Base-by-base conservation (phyloP, 2,329 filamentous ascomycete species). In the Talaromyces funiculosus region DNA sequence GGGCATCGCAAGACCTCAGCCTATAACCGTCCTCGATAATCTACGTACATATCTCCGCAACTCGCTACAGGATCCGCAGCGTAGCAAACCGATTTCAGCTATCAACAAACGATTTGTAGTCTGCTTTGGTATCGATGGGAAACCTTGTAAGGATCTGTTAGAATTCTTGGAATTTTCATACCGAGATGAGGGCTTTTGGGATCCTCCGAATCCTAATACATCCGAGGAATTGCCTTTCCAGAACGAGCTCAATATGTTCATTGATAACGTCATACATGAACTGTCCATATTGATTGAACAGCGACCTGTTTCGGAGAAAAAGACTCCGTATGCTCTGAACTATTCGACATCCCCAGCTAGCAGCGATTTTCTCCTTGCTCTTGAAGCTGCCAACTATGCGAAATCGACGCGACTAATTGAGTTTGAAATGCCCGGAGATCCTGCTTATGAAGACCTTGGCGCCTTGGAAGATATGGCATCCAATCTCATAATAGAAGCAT, bases 91-190 rank as follows among this genome's bases (percentile, higher is more conserved):
- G 47, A 86, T 89, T 65, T 81, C 82, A 4, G 75, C 81, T 7
- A 72, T 80, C 16, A 89, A 90, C 67, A 86, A 86, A 68, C 82
- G 83, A 60, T 90, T 88, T 65, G 77, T 84, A 66, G 78, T 84
- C 63, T 82, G 82, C 1, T 87, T 89, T 69, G 86, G 84, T 9
- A 74, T 80, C 43, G 84, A 87, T 45, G 77, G 77, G 37, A 65
- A 60, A 40, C 71, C 76, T 53, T 89, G 86, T 68, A 78, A 80
- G 64, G 75, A 78, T 10, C 69, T 90, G 29, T 74, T 90, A 18
- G 75, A 80, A 59, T 81, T 79, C 49, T 69, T 89, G 35, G 85
- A 82, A 1, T 90, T 89, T 67, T 75, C 67, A 26, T 73, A 69
- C 37, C 74, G 76, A 64, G 69, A 72, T 22, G 71, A 75, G 29